Evolutionary conservation across 1,139 yeast genomes (phyloP).

Genomic region (Pichia inconspicua): DNA sequence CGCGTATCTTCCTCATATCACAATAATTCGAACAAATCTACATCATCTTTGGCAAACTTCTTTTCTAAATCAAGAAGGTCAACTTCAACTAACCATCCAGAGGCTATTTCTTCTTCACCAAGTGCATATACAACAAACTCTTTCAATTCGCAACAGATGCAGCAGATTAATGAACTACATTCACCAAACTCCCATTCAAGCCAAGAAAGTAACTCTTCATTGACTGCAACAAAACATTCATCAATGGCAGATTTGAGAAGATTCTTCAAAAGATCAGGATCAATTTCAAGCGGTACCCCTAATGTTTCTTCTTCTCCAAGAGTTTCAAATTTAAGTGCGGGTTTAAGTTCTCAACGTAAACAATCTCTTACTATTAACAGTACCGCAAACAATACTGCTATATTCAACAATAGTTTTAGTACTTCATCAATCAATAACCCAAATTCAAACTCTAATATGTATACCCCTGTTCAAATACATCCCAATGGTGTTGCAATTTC

Average conservation of each 20-base stretch:
- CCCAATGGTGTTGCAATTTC: conserved; percentile 13
- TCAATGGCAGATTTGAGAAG: conserved; percentile 74
- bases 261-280: conserved; percentile 48
- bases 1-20: conserved; percentile 17
- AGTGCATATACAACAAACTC: conserved; percentile 14
- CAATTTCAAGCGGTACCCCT: conserved; percentile 10
- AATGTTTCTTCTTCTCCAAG: conserved; percentile 29
- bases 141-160: conserved; percentile 3
- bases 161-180: conserved; percentile 11
- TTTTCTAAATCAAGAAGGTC: conserved; percentile 37
- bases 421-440: not conserved
- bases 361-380: not conserved
- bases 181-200: conserved; percentile 25
- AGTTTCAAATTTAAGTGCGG: conserved; percentile 35
- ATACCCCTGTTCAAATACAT: conserved; percentile 16
- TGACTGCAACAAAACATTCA: conserved; percentile 39
- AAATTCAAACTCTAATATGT: conserved; percentile 4
- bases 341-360: conserved; percentile 25
- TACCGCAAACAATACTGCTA: not conserved
- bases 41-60: conserved; percentile 43
- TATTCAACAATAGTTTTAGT: not conserved
- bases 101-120: conserved; percentile 22
- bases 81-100: conserved; percentile 18
- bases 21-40: conserved; percentile 26
- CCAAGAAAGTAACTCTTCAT: conserved; percentile 9